phyloP scores from a whole-genome alignment of 352 stramenopile species.

The Phytophthora palmivora region DNA sequence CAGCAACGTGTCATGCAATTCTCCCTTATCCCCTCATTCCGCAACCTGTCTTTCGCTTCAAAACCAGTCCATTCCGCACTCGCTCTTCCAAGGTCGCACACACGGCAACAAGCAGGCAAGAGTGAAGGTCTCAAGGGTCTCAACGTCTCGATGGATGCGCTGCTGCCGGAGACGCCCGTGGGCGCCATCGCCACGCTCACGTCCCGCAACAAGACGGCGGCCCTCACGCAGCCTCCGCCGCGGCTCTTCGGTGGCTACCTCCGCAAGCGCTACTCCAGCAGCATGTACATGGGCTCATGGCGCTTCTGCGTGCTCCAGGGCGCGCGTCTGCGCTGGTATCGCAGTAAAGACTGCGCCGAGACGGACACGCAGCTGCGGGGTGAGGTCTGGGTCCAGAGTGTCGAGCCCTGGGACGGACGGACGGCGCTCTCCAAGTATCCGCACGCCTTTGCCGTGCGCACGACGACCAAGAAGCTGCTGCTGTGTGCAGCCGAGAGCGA shows the following conservation, averaged over 20 bases:
- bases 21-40: no score
- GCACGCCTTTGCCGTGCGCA: constrained; percentile 72
- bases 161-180: constrained; percentile 25
- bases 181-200: constrained; percentile 20
- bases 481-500: constrained; percentile 60
- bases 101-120: no score
- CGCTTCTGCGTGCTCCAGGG: constrained; percentile 74
- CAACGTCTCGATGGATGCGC: constrained; percentile 3
- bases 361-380: constrained; percentile 59
- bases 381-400: constrained; percentile 61
- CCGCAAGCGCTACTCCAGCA: constrained; percentile 72
- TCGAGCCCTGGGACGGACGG: constrained; percentile 73
- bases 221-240: constrained; percentile 7
- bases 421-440: constrained; percentile 56
- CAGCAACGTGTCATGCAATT: no score
- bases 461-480: constrained; percentile 57
- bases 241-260: constrained; percentile 58
- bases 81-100: no score
- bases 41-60: no score
- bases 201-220: constrained; percentile 7
- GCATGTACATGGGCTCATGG: constrained; percentile 82
- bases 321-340: constrained; percentile 72
- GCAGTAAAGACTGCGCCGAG: constrained; percentile 57
- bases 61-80: no score
- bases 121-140: no score